Conservation (phyloP, 2,329 filamentous ascomycete genomes). For the Stachybotrys chlorohalonatus region DNA sequence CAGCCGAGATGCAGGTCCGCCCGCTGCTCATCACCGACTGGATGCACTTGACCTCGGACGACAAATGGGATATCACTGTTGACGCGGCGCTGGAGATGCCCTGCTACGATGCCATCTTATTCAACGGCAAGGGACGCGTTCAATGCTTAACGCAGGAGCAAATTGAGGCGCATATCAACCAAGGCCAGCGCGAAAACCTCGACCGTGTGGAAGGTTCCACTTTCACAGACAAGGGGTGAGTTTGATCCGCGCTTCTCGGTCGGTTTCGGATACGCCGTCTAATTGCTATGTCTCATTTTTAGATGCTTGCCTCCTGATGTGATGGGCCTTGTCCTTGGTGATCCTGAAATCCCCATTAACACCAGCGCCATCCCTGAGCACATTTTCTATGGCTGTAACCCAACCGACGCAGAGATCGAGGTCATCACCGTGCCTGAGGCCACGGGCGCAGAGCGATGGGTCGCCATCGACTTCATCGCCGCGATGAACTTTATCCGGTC, state of each 20-base stretch:
- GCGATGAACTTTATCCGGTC: slow-evolving; percentile 36
- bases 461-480: slow-evolving; percentile 46
- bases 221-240: slow-evolving; percentile 33
- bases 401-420: slow-evolving; percentile 33
- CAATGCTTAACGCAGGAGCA: slow-evolving; percentile 38
- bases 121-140: slow-evolving; percentile 53
- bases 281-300: not conserved
- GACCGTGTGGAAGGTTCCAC: slow-evolving; percentile 14
- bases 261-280: not conserved
- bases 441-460: slow-evolving; percentile 25
- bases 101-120: slow-evolving; percentile 51
- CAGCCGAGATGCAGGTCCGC: slow-evolving; percentile 35
- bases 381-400: slow-evolving; percentile 36
- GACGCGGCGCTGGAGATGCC: slow-evolving; percentile 36
- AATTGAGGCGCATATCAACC: slow-evolving; percentile 26
- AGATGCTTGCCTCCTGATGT: slow-evolving; percentile 31
- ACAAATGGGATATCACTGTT: slow-evolving; percentile 33
- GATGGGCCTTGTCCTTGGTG: slow-evolving; percentile 21
- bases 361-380: slow-evolving; percentile 28
- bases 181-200: slow-evolving; percentile 20
- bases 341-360: slow-evolving; percentile 14
- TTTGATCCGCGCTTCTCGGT: slow-evolving; percentile 4
- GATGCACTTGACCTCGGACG: slow-evolving; percentile 41
- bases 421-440: slow-evolving; percentile 26
- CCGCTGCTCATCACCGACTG: slow-evolving; percentile 48